Conservation (phyloP, 768 basidiomycete genomes). For the Tephrocybe sp. region DNA sequence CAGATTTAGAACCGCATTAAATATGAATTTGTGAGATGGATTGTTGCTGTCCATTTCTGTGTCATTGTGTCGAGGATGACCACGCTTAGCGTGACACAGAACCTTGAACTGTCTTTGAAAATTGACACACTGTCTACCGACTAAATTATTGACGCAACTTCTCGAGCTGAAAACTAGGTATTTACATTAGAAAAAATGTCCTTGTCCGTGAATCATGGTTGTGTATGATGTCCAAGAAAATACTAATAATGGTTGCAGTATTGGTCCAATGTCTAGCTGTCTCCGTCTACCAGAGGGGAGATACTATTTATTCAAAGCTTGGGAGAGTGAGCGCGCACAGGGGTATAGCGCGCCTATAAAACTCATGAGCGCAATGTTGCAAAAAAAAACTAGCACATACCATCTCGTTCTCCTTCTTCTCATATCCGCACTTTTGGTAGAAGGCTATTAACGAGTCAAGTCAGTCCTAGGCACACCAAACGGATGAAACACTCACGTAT, state of each 20-base stretch:
- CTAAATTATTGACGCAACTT: too few species aligned
- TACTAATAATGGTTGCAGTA: neutral
- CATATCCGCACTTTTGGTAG: conserved; percentile 94
- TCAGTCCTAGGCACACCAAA: conserved; percentile 4
- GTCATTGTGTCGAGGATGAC: too few species aligned
- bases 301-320: conserved; percentile 29
- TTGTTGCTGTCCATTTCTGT: too few species aligned
- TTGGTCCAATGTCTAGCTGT: neutral
- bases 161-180: too few species aligned
- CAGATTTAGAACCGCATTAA: too few species aligned
- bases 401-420: conserved; percentile 94
- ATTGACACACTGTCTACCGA: too few species aligned
- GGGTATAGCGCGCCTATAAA: conserved; percentile 61
- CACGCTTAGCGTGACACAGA: too few species aligned
- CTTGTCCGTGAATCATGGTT: neutral
- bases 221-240: conserved; percentile 2
- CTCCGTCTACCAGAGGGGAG: conserved; percentile 5
- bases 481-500: conserved; percentile 65
- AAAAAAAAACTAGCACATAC: conserved; percentile 40
- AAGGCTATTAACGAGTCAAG: conserved; percentile 58
- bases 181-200: too few species aligned
- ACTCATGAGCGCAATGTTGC: conserved; percentile 4
- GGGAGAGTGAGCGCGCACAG: conserved; percentile 39
- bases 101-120: too few species aligned
- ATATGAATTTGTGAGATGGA: too few species aligned